A percentile compares a stretch with the other conserved stretches of the same genome.
These are phyloP conservation scores for Dactylonectria estremocensis DNA, from an alignment of 2,329 filamentous ascomycete genomes.

Conservation along the genomic window DNA sequence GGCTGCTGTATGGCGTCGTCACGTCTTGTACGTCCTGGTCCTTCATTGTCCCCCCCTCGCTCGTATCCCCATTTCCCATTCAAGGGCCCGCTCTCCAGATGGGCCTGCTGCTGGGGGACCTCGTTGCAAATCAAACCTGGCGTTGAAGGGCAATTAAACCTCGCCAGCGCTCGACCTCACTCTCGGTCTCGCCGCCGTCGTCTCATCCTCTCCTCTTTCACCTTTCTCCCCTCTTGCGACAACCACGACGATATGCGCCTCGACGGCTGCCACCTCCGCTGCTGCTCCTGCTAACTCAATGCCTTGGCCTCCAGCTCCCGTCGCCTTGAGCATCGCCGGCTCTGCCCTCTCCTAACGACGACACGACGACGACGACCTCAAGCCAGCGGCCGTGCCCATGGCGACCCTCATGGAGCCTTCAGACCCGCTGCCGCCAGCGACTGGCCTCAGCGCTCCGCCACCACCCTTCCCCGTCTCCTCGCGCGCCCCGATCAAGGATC, in stretches of 20 bases:
- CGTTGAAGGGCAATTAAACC: constrained; percentile 28
- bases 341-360: constrained; percentile 43
- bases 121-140: constrained; percentile 23
- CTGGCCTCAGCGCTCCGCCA: constrained; percentile 49
- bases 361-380: constrained; percentile 31
- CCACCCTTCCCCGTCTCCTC: constrained; percentile 40
- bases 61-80: constrained; percentile 23
- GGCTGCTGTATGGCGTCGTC: constrained; percentile 31
- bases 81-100: constrained; percentile 24
- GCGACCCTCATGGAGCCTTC: constrained; percentile 47
- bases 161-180: not conserved
- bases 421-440: constrained; percentile 47
- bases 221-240: constrained; percentile 13
- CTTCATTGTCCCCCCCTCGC: constrained; percentile 21
- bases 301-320: constrained; percentile 41
- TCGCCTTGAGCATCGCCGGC: constrained; percentile 48
- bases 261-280: constrained; percentile 11
- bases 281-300: constrained; percentile 46
- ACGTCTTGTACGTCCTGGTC: constrained; percentile 30
- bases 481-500: constrained; percentile 45
- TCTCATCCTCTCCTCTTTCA: constrained; percentile 9
- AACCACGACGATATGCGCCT: constrained; percentile 22
- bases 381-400: constrained; percentile 45
- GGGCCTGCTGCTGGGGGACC: constrained; percentile 21
- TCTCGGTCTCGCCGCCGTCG: constrained; percentile 21